These are phyloP conservation scores for Colletotrichum siamense DNA, from an alignment of 2,329 filamentous ascomycete species.

Conservation along the genomic window DNA sequence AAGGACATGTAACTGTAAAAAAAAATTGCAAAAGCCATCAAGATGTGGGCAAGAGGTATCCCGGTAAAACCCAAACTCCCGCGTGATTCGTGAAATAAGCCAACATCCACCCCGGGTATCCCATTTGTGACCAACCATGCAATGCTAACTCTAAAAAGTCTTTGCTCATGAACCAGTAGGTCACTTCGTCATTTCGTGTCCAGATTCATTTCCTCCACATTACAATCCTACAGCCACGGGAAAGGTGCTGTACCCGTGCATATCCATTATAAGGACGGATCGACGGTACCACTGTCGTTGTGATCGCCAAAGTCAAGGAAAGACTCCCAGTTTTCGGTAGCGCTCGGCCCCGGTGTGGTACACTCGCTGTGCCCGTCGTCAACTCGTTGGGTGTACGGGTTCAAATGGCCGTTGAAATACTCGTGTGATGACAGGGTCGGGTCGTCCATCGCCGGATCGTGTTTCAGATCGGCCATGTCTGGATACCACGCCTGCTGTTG, in stretches of 20 bases:
- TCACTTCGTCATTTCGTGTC: conserved; percentile 1
- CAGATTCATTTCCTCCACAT: conserved; percentile 23
- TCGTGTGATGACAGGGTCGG: background rate
- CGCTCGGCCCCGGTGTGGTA: background rate
- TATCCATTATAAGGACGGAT: background rate
- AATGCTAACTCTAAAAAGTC: conserved; percentile 23
- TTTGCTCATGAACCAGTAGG: conserved; percentile 10
- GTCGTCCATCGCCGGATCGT: background rate
- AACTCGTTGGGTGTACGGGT: conserved; percentile 4
- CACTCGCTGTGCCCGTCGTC: background rate
- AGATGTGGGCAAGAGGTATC: background rate
- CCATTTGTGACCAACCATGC: conserved; percentile 14
- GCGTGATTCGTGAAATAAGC: background rate
- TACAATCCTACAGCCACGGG: conserved; percentile 25
- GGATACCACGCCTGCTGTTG: conserved; percentile 9
- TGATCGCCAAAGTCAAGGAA: conserved; percentile 25
- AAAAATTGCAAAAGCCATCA: background rate
- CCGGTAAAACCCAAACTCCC: background rate
- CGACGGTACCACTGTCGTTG: background rate
- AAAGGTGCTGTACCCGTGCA: background rate
- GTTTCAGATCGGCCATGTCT: conserved; percentile 1
- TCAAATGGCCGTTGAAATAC: conserved; percentile 9
- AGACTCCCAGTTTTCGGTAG: conserved; percentile 5
- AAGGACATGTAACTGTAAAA: background rate
- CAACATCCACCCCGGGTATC: conserved; percentile 8